A percentile compares a stretch with the other conserved stretches of the same genome.
Conservation (phyloP, 768 basidiomycete species). For the Russula sp. region DNA sequence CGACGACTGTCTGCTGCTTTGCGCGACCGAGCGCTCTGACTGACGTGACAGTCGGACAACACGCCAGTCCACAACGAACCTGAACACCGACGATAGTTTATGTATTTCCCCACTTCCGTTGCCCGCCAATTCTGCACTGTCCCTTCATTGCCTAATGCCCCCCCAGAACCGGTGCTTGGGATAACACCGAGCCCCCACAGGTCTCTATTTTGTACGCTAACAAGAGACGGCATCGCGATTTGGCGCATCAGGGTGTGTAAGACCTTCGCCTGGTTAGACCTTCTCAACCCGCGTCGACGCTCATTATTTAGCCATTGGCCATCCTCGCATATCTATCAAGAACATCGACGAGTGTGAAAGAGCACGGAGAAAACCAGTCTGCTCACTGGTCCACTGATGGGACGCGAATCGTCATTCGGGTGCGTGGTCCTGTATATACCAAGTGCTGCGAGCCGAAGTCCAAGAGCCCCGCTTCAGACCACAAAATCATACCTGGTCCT, state of each 20-base stretch:
- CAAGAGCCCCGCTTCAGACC: conserved; percentile 44
- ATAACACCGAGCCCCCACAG: conserved; percentile 62
- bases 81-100: conserved; percentile 24
- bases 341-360: conserved; percentile 64
- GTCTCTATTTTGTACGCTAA: conserved; percentile 70
- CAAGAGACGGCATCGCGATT: conserved; percentile 61
- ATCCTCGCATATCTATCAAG: conserved; percentile 68
- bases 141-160: conserved; percentile 59
- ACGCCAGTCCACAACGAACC: background rate
- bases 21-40: background rate
- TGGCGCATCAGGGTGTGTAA: conserved; percentile 74
- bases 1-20: too few species aligned
- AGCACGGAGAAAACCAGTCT: conserved; percentile 75
- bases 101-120: conserved; percentile 85
- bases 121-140: conserved; percentile 64
- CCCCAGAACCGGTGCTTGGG: conserved; percentile 49
- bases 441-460: background rate
- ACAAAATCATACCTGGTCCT: conserved; percentile 73
- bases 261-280: background rate
- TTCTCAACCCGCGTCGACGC: conserved; percentile 10
- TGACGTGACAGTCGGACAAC: background rate
- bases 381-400: conserved; percentile 83
- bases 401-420: conserved; percentile 71
- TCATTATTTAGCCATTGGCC: conserved; percentile 52
- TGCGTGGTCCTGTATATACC: conserved; percentile 28